Conservation (phyloP, 306 rosid genomes). For the Cicer arietinum region DNA sequence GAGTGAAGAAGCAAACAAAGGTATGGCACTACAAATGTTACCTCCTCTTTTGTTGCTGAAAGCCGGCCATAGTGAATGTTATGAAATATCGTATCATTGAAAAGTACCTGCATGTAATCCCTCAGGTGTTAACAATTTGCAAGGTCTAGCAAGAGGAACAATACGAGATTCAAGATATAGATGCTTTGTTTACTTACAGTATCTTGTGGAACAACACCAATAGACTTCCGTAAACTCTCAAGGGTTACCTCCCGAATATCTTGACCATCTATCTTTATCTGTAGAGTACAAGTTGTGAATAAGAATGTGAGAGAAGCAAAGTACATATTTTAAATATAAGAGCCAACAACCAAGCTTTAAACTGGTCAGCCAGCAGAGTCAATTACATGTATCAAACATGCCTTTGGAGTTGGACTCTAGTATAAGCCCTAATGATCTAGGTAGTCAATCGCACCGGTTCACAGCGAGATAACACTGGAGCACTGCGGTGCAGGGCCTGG, state of each 20-base stretch:
- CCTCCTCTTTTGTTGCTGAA: slow-evolving; percentile 91
- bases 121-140: slow-evolving; percentile 41
- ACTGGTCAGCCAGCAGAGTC: neutral
- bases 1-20: slow-evolving; percentile 31
- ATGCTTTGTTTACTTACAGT: slow-evolving; percentile 61
- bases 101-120: slow-evolving; percentile 78
- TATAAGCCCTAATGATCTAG: neutral
- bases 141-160: slow-evolving; percentile 35
- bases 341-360: slow-evolving; percentile 24
- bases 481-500: too few relatives aligned
- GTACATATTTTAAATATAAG: slow-evolving; percentile 8
- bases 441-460: too few relatives aligned
- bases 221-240: slow-evolving; percentile 80
- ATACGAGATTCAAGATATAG: slow-evolving; percentile 18
- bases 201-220: slow-evolving; percentile 99
- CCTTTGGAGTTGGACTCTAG: neutral
- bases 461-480: too few relatives aligned
- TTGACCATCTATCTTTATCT: slow-evolving; percentile 88
- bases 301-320: slow-evolving; percentile 16
- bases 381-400: slow-evolving; percentile 25
- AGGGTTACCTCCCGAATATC: slow-evolving; percentile 81
- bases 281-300: slow-evolving; percentile 39
- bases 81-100: slow-evolving; percentile 92
- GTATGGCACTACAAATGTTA: slow-evolving; percentile 45
- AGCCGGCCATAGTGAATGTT: slow-evolving; percentile 92